Evolutionary conservation across 108 stramenopile genomes (phyloP), one percentile per base, ranked within the genome.

Genomic region (Asterionellopsis glacialis): DNA sequence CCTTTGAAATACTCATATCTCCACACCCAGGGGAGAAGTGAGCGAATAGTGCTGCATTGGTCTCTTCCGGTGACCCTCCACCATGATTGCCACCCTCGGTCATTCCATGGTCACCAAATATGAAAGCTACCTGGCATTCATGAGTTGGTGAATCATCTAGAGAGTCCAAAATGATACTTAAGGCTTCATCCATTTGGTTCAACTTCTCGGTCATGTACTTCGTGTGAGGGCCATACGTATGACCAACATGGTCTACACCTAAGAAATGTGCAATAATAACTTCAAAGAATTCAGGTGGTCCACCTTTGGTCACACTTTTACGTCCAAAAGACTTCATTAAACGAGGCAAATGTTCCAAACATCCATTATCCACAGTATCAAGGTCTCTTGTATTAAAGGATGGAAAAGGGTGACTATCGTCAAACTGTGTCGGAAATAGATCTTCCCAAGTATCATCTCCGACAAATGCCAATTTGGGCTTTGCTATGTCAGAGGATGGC

Each of bases 81-180:
- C 98, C 98, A 71, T 99, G 98, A 72, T 99, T 96, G 24, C 98
- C 98, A 61, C 93, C 95, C 63, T 93, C 93, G 12, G 98, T 99
- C 98, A 99, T 99, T 9, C 98, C 98, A 70, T 99, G 98, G 74
- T 99, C 98, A 54, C 93, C 87, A 76, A 87, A 75, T 38, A 90
- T 78, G 45, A 90, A 59, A 40, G 83, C 79, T 11, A 80, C 63
- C 23, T 82, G 65, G 63, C 90, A 88, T 54, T 61, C 27, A 41
- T 75, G n/a, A n/a, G n/a, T n/a, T n/a, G n/a, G n/a, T 33, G 81
- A 76, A 44, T 77, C 57, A 40, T 69, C 68, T n/a, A 86, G 58
- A 15, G 67, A 54, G 38, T 76, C 72, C 62, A 89, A 70, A 12
- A 90, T 73, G 1, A 64, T 55, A 24, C 72, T 65, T 19, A 94